phyloP scores from a whole-genome alignment of 169 alveolate species.

The Plasmodium vinckei region DNA sequence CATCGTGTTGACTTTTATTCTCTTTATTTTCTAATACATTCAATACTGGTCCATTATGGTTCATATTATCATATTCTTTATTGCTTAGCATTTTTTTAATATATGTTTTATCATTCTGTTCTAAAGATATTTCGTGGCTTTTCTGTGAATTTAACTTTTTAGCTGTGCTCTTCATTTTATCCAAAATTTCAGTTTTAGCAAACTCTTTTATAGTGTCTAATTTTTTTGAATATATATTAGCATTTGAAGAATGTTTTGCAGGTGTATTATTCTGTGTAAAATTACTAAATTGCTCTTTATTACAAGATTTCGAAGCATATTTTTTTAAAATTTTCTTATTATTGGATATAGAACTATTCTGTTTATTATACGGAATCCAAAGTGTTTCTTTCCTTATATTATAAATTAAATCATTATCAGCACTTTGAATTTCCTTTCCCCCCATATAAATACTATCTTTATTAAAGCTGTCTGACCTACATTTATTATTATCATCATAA shows the following conservation, averaged over 20 bases:
- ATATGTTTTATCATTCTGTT: not conserved
- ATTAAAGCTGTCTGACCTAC: not conserved
- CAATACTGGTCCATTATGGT: not conserved
- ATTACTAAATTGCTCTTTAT: not conserved
- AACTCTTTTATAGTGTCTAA: not conserved
- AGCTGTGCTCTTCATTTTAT: not conserved
- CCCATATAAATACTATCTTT: conserved; percentile 2
- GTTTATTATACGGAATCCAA: not conserved
- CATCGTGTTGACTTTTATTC: not conserved
- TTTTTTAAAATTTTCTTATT: conserved; percentile 2
- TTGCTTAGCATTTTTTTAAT: not conserved
- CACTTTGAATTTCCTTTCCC: not conserved
- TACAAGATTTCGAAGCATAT: conserved; percentile 1
- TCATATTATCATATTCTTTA: not conserved
- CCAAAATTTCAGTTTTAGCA: not conserved
- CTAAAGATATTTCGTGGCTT: conserved; percentile 8
- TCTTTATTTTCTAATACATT: not conserved
- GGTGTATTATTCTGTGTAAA: not conserved
- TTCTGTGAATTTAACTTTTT: conserved; percentile 3
- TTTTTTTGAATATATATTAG: not conserved
- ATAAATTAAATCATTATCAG: conserved; percentile 2
- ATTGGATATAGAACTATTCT: conserved; percentile 10
- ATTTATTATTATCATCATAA: not conserved
- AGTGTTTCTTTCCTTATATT: not conserved
- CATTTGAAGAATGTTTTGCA: not conserved